Evolutionary conservation across 257 asterid species (phyloP), one percentile per base, ranked within the genome.

Genomic region (Rubia yunnanensis): DNA sequence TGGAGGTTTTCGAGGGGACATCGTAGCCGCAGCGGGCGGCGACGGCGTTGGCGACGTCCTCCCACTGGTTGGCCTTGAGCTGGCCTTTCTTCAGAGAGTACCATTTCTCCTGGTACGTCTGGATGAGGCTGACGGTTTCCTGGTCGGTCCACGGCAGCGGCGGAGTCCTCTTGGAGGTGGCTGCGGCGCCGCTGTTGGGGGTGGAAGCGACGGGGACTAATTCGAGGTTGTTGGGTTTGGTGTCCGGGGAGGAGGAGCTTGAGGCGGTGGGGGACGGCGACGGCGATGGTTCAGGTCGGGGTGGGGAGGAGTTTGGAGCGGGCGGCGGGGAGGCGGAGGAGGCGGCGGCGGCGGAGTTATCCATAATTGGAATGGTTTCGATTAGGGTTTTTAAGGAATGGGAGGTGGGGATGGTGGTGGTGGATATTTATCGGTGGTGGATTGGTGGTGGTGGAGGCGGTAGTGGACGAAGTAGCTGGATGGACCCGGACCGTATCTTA

Each of bases 31-130:
- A 88, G 41, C 88, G 86, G 70, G 90, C 86, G 72, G 98, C 96
- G 30, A 91, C 94, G 74, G 88, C 71, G 73, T 70, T 49, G 56
- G 94, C 75, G 24, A 86, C 94, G 60, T 85, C 90, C 73, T 87
- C 92, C 98, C 98, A 87, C 71, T 89, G 96, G 65, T 73, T 79
- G 56, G 98, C 90, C 56, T 85, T 89, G 79, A 92, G 91, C 77
- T 84, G 96, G 5, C 98, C 98, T 68, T 76, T 81, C 54, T 87
- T 86, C 64, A 87, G 80, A 3, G 96, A 88, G 78, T 92, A 88
- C 98, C 98, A 92, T 57, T 92, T 92, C 50, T 88, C 88, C 50
- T 85, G 94, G 85, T 92, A 92, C 5, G 96, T 73, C 70, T 85
- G 86, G 77, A 92, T 92, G 70, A 92, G 83, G 75, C 85, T 85